Base-by-base conservation (phyloP, 176 grass and related monocot genomes). In the Oryza brachyantha region DNA sequence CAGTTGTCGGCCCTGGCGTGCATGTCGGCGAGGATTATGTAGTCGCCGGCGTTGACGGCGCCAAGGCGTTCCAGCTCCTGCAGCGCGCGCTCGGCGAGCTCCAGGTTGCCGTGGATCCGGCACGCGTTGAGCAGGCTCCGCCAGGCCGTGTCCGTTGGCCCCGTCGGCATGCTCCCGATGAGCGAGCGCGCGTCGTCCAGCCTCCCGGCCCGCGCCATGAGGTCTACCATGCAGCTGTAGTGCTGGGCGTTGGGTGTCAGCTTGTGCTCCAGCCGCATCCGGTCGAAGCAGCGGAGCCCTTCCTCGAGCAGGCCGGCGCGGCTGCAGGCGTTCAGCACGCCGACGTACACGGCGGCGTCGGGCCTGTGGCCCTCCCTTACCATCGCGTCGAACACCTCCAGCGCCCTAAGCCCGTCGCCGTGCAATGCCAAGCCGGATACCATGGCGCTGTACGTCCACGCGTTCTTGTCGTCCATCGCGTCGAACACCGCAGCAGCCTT, bases 161-260 rank as follows among this genome's bases (percentile, higher is more conserved):
- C 90, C 62, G 68, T 83, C 8, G 88, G 90, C 90, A 91, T 91
- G 72, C 40, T 91, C 38, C 63, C 67, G 73, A 97, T 91, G 48
- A 97, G 73, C 43, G 64, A 68, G 8, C 76, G 48, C 54, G 88
- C 90, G 57, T 91, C 90, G 24, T 89, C 74, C 27, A 93, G 75
- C 76, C 66, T 84, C 13, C 90, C 90, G 2, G 88, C 83, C 12
- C 88, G 90, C 21, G 72, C 83, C 88, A 97, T 82, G 60, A 93
- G 76, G 74, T 97, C 93, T 14, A 89, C 88, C 93, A 93, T 85
- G 72, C 90, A 97, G 8, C 88, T 88, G 62, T 97, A 97, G 76
- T 97, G 93, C 70, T 91, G 90, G 21, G 86, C 70, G 73, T 82
- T 90, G 68, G 88, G 93, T 17, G 62, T 21, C 1, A 93, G 82